Conservation (phyloP, 257 asterid genomes). For the Euphrasia confusa region DNA sequence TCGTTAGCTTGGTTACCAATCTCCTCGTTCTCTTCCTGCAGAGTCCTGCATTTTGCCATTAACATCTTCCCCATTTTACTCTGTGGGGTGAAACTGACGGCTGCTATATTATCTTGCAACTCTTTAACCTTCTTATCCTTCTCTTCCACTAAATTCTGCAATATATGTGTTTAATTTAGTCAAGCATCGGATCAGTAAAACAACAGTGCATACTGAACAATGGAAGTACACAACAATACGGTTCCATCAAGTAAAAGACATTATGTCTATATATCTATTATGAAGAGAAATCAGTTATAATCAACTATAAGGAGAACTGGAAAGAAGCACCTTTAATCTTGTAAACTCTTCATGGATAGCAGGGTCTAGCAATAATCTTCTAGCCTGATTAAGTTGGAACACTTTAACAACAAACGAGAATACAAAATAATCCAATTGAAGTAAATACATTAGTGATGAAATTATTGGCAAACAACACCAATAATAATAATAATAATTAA, state of each 20-base stretch:
- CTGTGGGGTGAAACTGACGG: constrained; percentile 87
- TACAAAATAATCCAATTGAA: constrained; percentile 7
- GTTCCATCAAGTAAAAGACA: background rate
- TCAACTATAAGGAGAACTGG: constrained; percentile 1
- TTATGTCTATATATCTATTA: background rate
- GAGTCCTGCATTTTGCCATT: constrained; percentile 92
- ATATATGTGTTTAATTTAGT: constrained; percentile 11
- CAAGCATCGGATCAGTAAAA: constrained; percentile 17
- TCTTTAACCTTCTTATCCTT: constrained; percentile 89
- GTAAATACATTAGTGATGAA: background rate
- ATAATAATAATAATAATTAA: no score
- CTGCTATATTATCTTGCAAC: constrained; percentile 85
- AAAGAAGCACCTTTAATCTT: constrained; percentile 65
- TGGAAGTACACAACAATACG: background rate
- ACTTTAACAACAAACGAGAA: constrained; percentile 10
- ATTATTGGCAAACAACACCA: no score
- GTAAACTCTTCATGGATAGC: constrained; percentile 95
- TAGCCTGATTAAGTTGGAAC: constrained; percentile 49
- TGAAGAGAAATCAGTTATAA: constrained; percentile 1
- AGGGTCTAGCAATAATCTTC: constrained; percentile 79
- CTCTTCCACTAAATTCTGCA: constrained; percentile 92
- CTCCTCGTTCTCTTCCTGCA: constrained; percentile 95
- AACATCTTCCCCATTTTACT: constrained; percentile 96
- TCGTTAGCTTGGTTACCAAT: constrained; percentile 95
- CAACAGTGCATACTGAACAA: background rate